phyloP scores from a whole-genome alignment of 2,329 filamentous ascomycete genomes.

The Cladophialophora exuberans region DNA sequence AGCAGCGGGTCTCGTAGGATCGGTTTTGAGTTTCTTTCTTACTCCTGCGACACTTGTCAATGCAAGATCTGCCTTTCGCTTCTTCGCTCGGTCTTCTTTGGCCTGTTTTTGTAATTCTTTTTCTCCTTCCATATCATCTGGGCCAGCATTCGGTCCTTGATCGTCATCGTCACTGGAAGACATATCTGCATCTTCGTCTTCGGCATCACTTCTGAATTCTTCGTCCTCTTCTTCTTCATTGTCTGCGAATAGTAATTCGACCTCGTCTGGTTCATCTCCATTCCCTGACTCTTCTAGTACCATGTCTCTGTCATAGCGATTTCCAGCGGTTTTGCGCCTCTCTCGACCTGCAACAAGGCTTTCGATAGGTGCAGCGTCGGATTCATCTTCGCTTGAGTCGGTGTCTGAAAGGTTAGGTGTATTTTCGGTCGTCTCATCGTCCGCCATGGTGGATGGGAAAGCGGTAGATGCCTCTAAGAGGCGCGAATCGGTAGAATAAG shows the following conservation, averaged over 20 bases:
- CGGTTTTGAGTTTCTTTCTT: slow-evolving; percentile 76
- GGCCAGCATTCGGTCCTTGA: slow-evolving; percentile 57
- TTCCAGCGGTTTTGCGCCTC: slow-evolving; percentile 80
- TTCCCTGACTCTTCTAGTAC: slow-evolving; percentile 70
- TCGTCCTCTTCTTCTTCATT: slow-evolving; percentile 67
- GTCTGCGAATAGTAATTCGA: slow-evolving; percentile 77
- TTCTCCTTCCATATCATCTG: slow-evolving; percentile 82
- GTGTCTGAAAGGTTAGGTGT: slow-evolving; percentile 28
- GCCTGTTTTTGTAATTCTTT: slow-evolving; percentile 80
- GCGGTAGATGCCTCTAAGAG: background rate
- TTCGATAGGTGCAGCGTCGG: slow-evolving; percentile 52
- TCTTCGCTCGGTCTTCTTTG: slow-evolving; percentile 71
- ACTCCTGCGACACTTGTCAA: slow-evolving; percentile 62
- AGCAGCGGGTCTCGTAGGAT: slow-evolving; percentile 41
- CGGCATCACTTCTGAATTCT: slow-evolving; percentile 52
- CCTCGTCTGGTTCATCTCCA: slow-evolving; percentile 45
- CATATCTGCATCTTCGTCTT: slow-evolving; percentile 81
- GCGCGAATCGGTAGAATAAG: no score
- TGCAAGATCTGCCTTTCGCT: slow-evolving; percentile 78
- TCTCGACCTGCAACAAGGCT: slow-evolving; percentile 74
- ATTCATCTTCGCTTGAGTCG: slow-evolving; percentile 38
- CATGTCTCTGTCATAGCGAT: slow-evolving; percentile 77
- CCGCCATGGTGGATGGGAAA: slow-evolving; percentile 10
- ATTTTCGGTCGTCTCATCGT: slow-evolving; percentile 13
- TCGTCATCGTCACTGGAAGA: slow-evolving; percentile 84